Conservation (phyloP, 345 rosid species). For the Rhizophora apiculata region DNA sequence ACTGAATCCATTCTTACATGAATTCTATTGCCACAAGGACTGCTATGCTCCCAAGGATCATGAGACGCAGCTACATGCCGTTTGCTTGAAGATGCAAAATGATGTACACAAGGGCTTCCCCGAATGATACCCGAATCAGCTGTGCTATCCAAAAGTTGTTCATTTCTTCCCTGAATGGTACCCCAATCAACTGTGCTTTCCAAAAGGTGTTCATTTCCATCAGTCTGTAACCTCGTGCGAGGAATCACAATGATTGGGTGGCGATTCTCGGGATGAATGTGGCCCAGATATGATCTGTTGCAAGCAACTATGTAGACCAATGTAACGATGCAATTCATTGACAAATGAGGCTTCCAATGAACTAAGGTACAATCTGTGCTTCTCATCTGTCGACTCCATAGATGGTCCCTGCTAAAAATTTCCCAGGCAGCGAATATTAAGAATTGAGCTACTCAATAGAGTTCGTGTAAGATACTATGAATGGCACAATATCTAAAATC, state of each 20-base stretch:
- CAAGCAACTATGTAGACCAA: conserved; percentile 19
- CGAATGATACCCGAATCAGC: conserved; percentile 35
- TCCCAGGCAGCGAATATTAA: not conserved
- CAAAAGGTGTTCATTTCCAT: conserved; percentile 31
- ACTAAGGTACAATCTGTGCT: conserved; percentile 54
- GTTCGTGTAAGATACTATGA: not conserved
- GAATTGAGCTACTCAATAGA: not conserved
- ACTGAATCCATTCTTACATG: conserved; percentile 21
- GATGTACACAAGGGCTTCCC: conserved; percentile 19
- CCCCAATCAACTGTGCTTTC: conserved; percentile 42
- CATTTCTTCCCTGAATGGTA: conserved; percentile 24
- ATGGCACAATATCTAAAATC: too few species aligned
- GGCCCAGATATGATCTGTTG: conserved; percentile 18
- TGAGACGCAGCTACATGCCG: conserved; percentile 5
- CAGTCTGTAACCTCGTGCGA: conserved; percentile 46
- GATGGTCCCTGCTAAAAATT: conserved; percentile 39
- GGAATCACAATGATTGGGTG: conserved; percentile 23
- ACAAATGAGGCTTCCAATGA: conserved; percentile 66
- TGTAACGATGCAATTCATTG: conserved; percentile 46
- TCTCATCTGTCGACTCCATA: conserved; percentile 69
- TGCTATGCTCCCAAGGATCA: conserved; percentile 16
- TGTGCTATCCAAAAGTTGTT: conserved; percentile 30
- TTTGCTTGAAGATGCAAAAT: conserved; percentile 16
- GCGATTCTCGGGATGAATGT: conserved; percentile 23
- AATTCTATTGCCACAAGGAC: conserved; percentile 20